Evolutionary conservation across 352 stramenopile species (phyloP).

Genomic region (Phytophthora sansomeana): DNA sequence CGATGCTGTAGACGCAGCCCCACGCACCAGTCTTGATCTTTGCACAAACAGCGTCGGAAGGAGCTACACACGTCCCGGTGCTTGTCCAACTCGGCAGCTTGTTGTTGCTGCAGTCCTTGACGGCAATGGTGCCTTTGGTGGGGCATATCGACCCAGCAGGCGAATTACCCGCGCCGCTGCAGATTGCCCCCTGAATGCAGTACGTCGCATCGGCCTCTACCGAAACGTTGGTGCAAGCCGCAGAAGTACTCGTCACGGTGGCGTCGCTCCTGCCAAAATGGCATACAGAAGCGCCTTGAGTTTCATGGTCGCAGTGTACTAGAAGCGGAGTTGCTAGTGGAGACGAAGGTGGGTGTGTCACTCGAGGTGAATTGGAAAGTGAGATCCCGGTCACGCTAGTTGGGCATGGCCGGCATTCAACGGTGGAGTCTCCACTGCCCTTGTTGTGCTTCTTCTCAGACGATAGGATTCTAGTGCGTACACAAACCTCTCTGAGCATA

Average conservation of each 20-base stretch:
- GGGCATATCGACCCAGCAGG: conserved; percentile 55
- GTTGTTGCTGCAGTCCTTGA: conserved; percentile 51
- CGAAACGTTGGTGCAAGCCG: conserved; percentile 54
- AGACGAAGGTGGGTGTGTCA: conserved; percentile 1
- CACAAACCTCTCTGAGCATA: no score
- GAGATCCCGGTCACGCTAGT: background rate
- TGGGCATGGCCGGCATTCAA: no score
- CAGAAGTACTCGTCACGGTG: conserved; percentile 2
- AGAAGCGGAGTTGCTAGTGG: conserved; percentile 13
- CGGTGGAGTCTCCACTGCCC: no score
- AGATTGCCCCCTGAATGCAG: conserved; percentile 66
- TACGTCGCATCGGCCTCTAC: conserved; percentile 71
- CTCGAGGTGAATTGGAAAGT: conserved; percentile 17
- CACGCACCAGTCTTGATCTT: conserved; percentile 71
- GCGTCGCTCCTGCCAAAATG: conserved; percentile 10
- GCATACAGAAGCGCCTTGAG: conserved; percentile 4
- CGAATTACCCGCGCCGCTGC: conserved; percentile 47
- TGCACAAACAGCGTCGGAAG: conserved; percentile 49
- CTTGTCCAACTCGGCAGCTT: conserved; percentile 54
- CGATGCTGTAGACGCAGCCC: conserved; percentile 39
- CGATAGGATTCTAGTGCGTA: no score
- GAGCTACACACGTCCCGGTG: conserved; percentile 49
- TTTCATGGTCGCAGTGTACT: conserved; percentile 21
- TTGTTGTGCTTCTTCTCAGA: no score
- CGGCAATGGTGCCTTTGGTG: conserved; percentile 50